Percentiles rank a stretch among this genome's conserved stretches.
phyloP scores from a whole-genome alignment of 441 rosid genomes.

The Pelargonium myrrhifolium region DNA sequence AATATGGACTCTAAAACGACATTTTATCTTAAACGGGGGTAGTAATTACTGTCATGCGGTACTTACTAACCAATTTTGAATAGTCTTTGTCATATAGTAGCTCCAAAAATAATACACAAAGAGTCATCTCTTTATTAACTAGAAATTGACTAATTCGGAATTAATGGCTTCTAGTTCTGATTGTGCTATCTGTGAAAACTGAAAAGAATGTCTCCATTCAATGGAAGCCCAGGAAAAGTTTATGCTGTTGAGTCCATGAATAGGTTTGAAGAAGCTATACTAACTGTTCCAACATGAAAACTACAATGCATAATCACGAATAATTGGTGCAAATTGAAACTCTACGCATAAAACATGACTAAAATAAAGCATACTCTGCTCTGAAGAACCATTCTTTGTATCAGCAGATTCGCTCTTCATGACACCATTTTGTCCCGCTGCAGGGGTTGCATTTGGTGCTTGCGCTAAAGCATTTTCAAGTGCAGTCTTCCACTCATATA shows the following conservation, averaged over 20 bases:
- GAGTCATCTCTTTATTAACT: not conserved
- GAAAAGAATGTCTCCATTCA: not conserved
- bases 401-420: conserved; percentile 63
- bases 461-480: conserved; percentile 83
- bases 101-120: conserved; percentile 4
- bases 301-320: not conserved
- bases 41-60: too few relatives aligned
- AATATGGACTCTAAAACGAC: too few relatives aligned
- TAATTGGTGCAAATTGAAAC: conserved; percentile 2
- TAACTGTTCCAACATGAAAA: not conserved
- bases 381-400: conserved; percentile 40
- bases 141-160: not conserved
- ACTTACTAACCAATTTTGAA: not conserved
- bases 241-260: not conserved
- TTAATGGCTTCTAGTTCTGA: not conserved
- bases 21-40: too few relatives aligned
- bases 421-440: conserved; percentile 76
- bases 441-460: conserved; percentile 77
- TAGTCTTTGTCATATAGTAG: conserved; percentile 1
- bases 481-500: conserved; percentile 85
- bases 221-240: not conserved
- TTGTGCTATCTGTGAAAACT: not conserved
- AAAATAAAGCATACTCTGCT: conserved; percentile 44
- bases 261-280: too few relatives aligned
- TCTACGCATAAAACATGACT: not conserved